Evolutionary conservation across 108 stramenopile genomes (phyloP).

Genomic region (Pseudonitzschia delicatissima): DNA sequence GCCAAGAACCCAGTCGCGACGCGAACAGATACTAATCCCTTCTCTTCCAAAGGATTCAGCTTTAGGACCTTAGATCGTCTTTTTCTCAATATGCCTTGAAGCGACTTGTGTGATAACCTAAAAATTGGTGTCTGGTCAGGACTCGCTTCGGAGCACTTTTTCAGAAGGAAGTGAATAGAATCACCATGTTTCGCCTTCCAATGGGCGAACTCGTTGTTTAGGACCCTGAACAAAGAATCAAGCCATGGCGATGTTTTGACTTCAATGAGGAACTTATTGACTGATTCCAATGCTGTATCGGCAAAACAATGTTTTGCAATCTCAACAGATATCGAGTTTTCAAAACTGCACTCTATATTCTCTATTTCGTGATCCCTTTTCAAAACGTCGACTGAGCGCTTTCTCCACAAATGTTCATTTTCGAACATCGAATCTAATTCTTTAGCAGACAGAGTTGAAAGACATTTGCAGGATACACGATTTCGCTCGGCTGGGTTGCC

Average conservation of each 20-base stretch:
- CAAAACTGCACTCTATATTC: conserved; percentile 1
- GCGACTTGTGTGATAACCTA: neutral
- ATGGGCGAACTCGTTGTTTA: conserved; percentile 2
- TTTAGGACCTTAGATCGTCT: conserved; percentile 35
- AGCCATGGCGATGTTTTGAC: conserved; percentile 11
- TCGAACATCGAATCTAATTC: conserved; percentile 27
- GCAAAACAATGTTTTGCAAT: conserved; percentile 13
- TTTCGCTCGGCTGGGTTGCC: conserved; percentile 38
- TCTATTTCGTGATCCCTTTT: neutral
- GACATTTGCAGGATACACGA: conserved; percentile 61
- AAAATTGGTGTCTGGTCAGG: neutral
- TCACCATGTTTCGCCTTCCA: conserved; percentile 14
- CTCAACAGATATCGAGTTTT: conserved; percentile 3
- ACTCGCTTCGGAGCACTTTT: neutral
- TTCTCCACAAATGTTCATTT: neutral
- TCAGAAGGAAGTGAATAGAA: conserved; percentile 1
- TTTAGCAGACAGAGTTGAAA: conserved; percentile 43
- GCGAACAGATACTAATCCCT: conserved; percentile 33
- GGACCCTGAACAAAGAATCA: conserved; percentile 6
- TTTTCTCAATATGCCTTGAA: conserved; percentile 3
- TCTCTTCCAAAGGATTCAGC: neutral
- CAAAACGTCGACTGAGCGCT: neutral
- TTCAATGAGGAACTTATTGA: neutral
- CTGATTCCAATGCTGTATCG: neutral
- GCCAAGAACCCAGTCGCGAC: conserved; percentile 51